Evolutionary conservation across 1,139 yeast species (phyloP).

Genomic region (Suhomyces taliae): DNA sequence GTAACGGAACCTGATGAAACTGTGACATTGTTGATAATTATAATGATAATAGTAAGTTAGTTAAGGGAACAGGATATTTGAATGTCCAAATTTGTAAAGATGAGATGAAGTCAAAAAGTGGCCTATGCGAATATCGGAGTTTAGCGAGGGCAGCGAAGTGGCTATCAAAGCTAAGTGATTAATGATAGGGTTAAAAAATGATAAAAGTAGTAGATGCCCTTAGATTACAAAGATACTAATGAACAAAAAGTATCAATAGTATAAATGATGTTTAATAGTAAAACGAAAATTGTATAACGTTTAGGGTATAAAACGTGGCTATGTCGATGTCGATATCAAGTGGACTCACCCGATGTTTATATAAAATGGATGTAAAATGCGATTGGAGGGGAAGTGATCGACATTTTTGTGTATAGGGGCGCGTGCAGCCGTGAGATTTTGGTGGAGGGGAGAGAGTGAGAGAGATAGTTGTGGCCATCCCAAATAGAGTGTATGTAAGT

Average conservation of each 20-base stretch:
- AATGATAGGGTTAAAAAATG: too few species aligned
- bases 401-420: constrained; percentile 11
- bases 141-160: neutral
- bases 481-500: neutral
- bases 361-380: constrained; percentile 3
- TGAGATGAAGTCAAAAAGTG: neutral
- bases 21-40: constrained; percentile 3
- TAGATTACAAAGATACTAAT: too few species aligned
- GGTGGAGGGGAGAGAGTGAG: constrained; percentile 4
- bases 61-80: too few species aligned
- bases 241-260: too few species aligned
- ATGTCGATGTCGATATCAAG: neutral
- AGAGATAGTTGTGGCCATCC: neutral
- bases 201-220: too few species aligned
- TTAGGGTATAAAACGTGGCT: neutral
- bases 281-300: too few species aligned
- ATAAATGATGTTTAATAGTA: too few species aligned
- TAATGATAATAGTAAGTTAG: too few species aligned
- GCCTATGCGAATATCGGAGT: neutral
- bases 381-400: constrained; percentile 12
- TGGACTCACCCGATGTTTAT: constrained; percentile 3
- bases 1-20: constrained; percentile 15
- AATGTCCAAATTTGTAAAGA: too few species aligned
- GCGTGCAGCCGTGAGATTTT: constrained; percentile 7
- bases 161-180: neutral